A percentile compares a stretch with the other conserved stretches of the same genome.
phyloP scores from a whole-genome alignment of 1,139 yeast genomes.

The Kodamaea ohmeri region DNA sequence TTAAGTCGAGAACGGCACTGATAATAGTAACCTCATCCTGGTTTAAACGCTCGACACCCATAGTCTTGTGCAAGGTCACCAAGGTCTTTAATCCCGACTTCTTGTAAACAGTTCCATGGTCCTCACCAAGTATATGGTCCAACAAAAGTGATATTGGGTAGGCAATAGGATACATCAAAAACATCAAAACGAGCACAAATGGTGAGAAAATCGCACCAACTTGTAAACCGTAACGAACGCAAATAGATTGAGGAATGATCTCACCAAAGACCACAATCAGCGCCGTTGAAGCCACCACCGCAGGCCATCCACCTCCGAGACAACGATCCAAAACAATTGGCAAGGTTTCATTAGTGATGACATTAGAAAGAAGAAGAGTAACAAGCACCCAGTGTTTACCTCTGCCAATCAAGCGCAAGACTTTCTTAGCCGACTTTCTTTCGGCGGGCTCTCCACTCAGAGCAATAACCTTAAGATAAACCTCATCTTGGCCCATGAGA shows the following conservation, averaged over 20 bases:
- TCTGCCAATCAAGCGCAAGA: constrained; percentile 64
- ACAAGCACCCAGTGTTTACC: constrained; percentile 99
- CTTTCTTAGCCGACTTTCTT: constrained; percentile 69
- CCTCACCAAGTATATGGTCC: constrained; percentile 86
- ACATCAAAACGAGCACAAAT: constrained; percentile 82
- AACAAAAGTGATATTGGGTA: constrained; percentile 83
- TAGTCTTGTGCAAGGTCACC: constrained; percentile 87
- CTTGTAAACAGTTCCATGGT: constrained; percentile 92
- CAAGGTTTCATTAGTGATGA: constrained; percentile 90
- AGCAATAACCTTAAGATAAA: constrained; percentile 71
- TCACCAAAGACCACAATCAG: constrained; percentile 95
- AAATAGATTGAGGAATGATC: constrained; percentile 89
- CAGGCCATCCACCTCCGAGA: constrained; percentile 97
- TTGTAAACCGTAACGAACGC: constrained; percentile 89
- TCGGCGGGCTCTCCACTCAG: constrained; percentile 59
- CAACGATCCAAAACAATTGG: constrained; percentile 92
- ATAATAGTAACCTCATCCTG: constrained; percentile 96
- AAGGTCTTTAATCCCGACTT: constrained; percentile 90
- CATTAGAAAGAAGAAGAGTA: constrained; percentile 79
- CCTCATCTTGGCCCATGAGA: constrained; percentile 97
- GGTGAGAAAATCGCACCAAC: constrained; percentile 92
- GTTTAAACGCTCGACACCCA: constrained; percentile 92
- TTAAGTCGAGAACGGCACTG: constrained; percentile 88
- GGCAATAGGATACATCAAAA: constrained; percentile 86
- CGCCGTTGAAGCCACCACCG: constrained; percentile 88